Conservation (phyloP, 305 asterid species). For the Solanum hybrid region DNA sequence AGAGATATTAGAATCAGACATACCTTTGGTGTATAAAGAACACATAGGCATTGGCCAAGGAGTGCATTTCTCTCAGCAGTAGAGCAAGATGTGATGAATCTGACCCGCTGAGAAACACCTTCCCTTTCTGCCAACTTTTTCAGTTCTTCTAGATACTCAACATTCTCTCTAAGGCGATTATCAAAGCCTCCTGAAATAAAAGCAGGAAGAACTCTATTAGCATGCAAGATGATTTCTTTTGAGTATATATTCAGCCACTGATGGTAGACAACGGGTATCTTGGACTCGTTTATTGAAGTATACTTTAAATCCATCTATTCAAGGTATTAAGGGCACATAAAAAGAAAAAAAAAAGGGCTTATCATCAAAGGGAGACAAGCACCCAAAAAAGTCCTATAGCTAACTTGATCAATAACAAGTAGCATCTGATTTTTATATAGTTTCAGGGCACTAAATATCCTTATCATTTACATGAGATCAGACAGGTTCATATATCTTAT, state of each 20-base stretch:
- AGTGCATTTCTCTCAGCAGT: slow-evolving; percentile 72
- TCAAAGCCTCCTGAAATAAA: slow-evolving; percentile 72
- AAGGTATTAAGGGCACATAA: background rate
- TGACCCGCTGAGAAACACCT: slow-evolving; percentile 54
- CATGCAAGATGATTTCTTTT: background rate
- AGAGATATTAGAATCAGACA: background rate
- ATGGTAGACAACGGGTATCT: background rate
- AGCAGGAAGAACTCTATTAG: background rate
- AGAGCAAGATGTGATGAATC: slow-evolving; percentile 77
- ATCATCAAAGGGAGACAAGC: background rate
- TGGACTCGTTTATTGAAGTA: background rate
- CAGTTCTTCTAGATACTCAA: slow-evolving; percentile 72
- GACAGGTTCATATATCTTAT: background rate
- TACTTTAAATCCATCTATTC: background rate
- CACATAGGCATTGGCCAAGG: slow-evolving; percentile 72
- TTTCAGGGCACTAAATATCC: background rate
- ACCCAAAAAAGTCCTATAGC: background rate
- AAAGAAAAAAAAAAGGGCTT: background rate
- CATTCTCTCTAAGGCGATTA: slow-evolving; percentile 76
- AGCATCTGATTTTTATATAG: background rate
- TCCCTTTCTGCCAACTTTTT: slow-evolving; percentile 58
- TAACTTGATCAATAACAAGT: background rate
- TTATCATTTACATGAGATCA: background rate
- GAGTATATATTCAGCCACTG: background rate
- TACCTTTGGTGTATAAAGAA: slow-evolving; percentile 86